Base-by-base conservation (phyloP, 179 eudicot species). In the Silene vulgaris region DNA sequence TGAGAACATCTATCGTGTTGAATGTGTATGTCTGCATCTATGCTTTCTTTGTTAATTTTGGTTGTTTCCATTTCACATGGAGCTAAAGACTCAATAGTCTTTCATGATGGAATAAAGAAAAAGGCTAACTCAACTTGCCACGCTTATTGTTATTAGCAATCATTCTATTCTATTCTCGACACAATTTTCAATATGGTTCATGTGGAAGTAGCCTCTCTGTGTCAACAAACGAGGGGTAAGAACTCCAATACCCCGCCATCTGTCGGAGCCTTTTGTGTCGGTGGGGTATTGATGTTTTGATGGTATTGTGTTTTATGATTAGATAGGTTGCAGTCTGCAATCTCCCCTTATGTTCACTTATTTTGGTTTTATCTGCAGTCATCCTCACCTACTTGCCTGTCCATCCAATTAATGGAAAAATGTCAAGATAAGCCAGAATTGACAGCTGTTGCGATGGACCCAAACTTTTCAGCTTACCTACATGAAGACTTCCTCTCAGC, bases 391-490 rank as follows among this genome's bases (percentile, higher is more conserved):
- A 79, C 84, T 48, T 89, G 76, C 52, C 66, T 92, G 85, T 86
- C 96, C 68, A 84, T 92, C 56, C 97, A 89, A 79, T 85, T 90
- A 65, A 81, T 90, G 96, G 93, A 86, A 76, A 80, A 84, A 65
- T 87, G 76, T 70, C 79, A 81, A 77, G 92, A 95, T 56, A 95
- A 92, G 78, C 89, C 92, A 26, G 98, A 92, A 78, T 85, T 78
- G 56, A 78, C 87, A 5, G 88, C 89, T 32, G 88, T 86, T 74
- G 82, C 88, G 54, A 80, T 87, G 87, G 91, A 91, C 78, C 90
- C 94, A 14, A 79, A 83, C 69, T 91, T 91, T 82, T 76, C 86
- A 61, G 79, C 84, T 45, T 91, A 91, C 79, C 78, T 93, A 37
- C 81, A 81, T 19, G 78, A 80, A 50, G 93, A 90, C 63, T 83